A percentile compares a stretch with the other conserved stretches of the same genome.
Conservation (phyloP, 139 green algal species). For the Cymbomonas tetramitiformis region DNA sequence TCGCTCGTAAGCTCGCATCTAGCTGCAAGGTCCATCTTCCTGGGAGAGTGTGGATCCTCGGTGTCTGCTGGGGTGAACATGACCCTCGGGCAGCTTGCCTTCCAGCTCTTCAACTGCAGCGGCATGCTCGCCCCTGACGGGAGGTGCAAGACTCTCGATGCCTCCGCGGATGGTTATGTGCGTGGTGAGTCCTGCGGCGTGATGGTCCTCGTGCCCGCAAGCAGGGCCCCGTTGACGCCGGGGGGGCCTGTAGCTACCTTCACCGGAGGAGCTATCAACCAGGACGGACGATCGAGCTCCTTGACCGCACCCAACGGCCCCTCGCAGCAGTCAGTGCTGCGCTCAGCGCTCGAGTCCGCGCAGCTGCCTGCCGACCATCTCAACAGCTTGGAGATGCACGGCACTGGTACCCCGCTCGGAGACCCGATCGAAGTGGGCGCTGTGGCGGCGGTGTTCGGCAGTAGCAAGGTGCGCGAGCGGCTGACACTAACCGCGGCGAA, state of each 20-base stretch:
- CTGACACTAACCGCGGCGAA: no score
- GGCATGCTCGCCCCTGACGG: slow-evolving; percentile 64
- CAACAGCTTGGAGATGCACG: slow-evolving; percentile 26
- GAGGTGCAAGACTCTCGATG: slow-evolving; percentile 59
- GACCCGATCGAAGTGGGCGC: slow-evolving; percentile 53
- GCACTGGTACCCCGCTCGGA: slow-evolving; percentile 40
- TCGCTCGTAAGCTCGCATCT: slow-evolving; percentile 57
- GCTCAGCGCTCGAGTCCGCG: slow-evolving; percentile 27
- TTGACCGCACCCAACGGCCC: slow-evolving; percentile 75
- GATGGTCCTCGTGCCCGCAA: neutral
- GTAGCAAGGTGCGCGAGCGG: no score
- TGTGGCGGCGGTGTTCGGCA: neutral
- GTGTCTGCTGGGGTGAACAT: slow-evolving; percentile 53
- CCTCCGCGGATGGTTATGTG: slow-evolving; percentile 57
- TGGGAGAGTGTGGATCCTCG: neutral
- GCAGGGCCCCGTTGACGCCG: neutral
- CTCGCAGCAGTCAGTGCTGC: slow-evolving; percentile 60
- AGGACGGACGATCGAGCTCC: slow-evolving; percentile 66
- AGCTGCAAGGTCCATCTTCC: slow-evolving; percentile 25
- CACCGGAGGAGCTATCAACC: slow-evolving; percentile 56
- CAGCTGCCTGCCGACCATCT: neutral
- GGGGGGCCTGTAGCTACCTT: slow-evolving; percentile 23
- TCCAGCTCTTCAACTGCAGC: slow-evolving; percentile 1
- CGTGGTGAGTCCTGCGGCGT: slow-evolving; percentile 14
- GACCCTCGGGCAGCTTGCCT: slow-evolving; percentile 37